Evolutionary conservation across 1,284 basidiomycete genomes (phyloP), one percentile per base, ranked within the genome.

Genomic region (Fomes fomentarius): DNA sequence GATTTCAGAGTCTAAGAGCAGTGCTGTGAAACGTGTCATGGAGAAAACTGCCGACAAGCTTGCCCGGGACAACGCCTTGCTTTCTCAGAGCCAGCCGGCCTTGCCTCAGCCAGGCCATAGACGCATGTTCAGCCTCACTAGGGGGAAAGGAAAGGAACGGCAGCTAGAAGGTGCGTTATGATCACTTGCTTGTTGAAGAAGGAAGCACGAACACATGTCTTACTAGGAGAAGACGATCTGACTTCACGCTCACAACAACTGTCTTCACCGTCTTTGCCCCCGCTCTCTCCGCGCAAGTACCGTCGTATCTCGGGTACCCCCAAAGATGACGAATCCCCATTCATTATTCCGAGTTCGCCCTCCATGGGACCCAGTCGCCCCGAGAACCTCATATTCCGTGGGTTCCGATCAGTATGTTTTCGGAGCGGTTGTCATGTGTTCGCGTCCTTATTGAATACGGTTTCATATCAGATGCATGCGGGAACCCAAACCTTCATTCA

Each of bases 401-500:
- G 84, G 14, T 78, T 83, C 60, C 82, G 83, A 58, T 90, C 90
- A 12, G 90, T 91, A 65, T 61, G 49, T 56, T 22, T 47, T 61
- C 42, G 50, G 43, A 46, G 50, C 55, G 39, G 47, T 30, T 24
- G 40, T 47, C 49, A 44, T 57, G 50, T 35, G 41, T 45, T 35
- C 33, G 26, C 37, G 21, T 37, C 43, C 37, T 38, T 28, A 47
- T 44, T 54, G 41, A 53, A 44, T 21, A 38, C 25, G 45, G 38
- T n/a, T 41, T 31, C n/a, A 40, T 26, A 47, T 26, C 58, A 66
- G 91, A 88, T 93, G 83, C 85, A 89, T 40, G 82, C 85, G 21
- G 90, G 90, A 24, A 93, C 91, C 5, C 91, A 93, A 68, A 89
- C 91, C 2, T 80, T 93, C 47, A 93, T 93, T 42, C 91, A 93